Conservation (phyloP, 208 protist genomes). For the Wallacemonas sp. region DNA sequence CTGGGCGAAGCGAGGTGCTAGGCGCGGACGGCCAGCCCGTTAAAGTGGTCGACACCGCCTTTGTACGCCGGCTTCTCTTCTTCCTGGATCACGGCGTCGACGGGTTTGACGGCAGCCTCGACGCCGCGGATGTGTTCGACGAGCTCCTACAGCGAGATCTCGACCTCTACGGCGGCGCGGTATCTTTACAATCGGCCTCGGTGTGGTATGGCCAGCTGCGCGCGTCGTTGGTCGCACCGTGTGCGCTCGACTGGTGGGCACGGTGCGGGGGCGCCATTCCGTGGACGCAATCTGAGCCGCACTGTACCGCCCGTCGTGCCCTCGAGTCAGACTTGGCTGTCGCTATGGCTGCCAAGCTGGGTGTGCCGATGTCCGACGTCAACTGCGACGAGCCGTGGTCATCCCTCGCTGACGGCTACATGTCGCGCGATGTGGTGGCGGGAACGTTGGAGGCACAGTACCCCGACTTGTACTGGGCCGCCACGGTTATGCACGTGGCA, state of each 20-base stretch:
- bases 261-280: constrained; percentile 16
- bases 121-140: background rate
- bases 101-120: background rate
- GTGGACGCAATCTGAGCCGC: constrained; percentile 15
- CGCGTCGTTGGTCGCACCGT: constrained; percentile 18
- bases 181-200: constrained; percentile 18
- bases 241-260: constrained; percentile 26
- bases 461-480: constrained; percentile 10
- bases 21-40: background rate
- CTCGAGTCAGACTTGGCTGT: background rate
- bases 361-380: background rate
- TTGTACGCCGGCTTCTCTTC: constrained; percentile 3
- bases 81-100: constrained; percentile 5
- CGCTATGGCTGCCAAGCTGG: background rate
- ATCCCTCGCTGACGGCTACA: constrained; percentile 14
- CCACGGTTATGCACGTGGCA: constrained; percentile 1
- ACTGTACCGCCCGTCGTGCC: constrained; percentile 1
- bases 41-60: background rate
- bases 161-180: constrained; percentile 13
- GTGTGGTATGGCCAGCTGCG: constrained; percentile 37
- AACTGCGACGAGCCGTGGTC: background rate
- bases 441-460: background rate
- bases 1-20: background rate
- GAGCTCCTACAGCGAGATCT: constrained; percentile 2
- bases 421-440: background rate